Evolutionary conservation across 768 basidiomycete genomes (phyloP), one percentile per base, ranked within the genome.

Genomic region (Grammothele lineata): DNA sequence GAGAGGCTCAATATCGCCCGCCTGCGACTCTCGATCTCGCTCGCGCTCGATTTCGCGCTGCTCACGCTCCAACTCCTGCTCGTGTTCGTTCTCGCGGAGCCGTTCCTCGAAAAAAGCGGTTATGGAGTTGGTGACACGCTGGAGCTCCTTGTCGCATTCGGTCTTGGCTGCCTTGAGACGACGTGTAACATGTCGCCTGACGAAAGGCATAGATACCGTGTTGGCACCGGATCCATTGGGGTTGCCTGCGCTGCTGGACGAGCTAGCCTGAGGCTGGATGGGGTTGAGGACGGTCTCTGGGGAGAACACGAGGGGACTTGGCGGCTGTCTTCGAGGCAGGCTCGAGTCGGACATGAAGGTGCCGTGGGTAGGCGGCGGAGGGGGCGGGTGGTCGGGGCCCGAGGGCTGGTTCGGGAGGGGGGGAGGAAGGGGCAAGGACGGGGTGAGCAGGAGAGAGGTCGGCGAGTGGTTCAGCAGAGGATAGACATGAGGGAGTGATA

Each of bases 61-160:
- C 58, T 86, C 85, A 46, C 78, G 80, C 62, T 87, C 86, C 17
- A 68, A 62, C 61, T 87, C 85, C 52, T 69, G 68, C 57, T 75
- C 69, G 57, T 80, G 75, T 64, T 91, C 85, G 43, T 76, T 81
- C 54, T 90, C 87, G 37, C 86, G 75, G 30, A 95, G 77, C 58
- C 85, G 80, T 62, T 92, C 87, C 70, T 99, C 95, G 57, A 96
- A 95, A 69, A 92, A 97, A 32, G 82, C 68, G 53, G 95, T 95
- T 73, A 99, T 93, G 50, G 84, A 90, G 68, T 90, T 85, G 50
- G 94, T 92, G 62, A 97, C 88, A 62, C 92, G 86, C 61, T 86
- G 84, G 8, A 99, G 81, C 67, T 96, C 92, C 73, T 88, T 89
- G 79, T 99, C 92, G 74, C 95, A 99, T 55, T 90, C 89, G 41